phyloP scores from a whole-genome alignment of 441 rosid genomes.

The Erodium texanum region DNA sequence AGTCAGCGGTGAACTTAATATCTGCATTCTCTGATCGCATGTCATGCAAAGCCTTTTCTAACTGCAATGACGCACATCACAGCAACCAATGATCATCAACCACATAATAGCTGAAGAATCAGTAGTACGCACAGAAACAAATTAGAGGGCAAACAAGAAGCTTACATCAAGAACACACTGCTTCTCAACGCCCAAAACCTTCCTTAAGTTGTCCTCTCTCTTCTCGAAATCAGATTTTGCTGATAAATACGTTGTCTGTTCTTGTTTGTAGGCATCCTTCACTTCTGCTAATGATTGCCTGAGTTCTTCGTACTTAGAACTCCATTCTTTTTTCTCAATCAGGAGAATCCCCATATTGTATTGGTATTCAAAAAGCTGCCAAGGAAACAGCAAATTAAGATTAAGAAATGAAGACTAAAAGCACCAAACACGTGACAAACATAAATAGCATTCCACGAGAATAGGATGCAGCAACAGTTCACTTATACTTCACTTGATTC shows the following conservation, averaged over 20 bases:
- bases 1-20: slow-evolving; percentile 80
- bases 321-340: slow-evolving; percentile 87
- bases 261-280: slow-evolving; percentile 54
- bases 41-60: slow-evolving; percentile 77
- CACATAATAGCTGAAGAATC: neutral
- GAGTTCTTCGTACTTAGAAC: slow-evolving; percentile 58
- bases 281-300: slow-evolving; percentile 42
- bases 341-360: slow-evolving; percentile 90
- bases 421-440: neutral
- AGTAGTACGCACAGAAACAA: neutral
- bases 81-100: slow-evolving; percentile 13
- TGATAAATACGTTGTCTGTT: slow-evolving; percentile 59
- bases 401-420: slow-evolving; percentile 5
- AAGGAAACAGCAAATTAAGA: slow-evolving; percentile 11
- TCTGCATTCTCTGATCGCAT: slow-evolving; percentile 84
- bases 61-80: slow-evolving; percentile 33
- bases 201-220: slow-evolving; percentile 71
- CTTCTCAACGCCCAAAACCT: slow-evolving; percentile 84
- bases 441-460: slow-evolving; percentile 2
- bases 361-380: slow-evolving; percentile 86
- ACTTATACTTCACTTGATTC: neutral
- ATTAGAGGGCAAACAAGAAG: slow-evolving; percentile 3
- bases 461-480: neutral
- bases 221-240: slow-evolving; percentile 70
- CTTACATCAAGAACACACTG: slow-evolving; percentile 89